phyloP scores from a whole-genome alignment of 2,329 filamentous ascomycete genomes.

The Aspergillus awamori region DNA sequence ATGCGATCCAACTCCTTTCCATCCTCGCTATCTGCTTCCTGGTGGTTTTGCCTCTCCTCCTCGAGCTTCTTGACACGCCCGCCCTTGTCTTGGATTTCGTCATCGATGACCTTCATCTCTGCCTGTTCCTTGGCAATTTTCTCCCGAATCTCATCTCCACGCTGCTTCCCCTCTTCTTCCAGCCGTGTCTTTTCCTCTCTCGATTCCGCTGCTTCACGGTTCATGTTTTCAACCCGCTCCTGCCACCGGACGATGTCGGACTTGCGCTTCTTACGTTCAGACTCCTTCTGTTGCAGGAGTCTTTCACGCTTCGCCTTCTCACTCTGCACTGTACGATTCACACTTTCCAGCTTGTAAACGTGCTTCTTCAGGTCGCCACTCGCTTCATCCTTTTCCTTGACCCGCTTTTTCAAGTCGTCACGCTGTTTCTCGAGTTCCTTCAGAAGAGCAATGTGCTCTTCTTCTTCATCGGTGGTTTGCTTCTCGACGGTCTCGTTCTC shows the following conservation, averaged over 20 bases:
- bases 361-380: conserved; percentile 82
- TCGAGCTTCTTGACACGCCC: conserved; percentile 64
- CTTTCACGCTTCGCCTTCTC: conserved; percentile 77
- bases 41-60: conserved; percentile 57
- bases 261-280: conserved; percentile 62
- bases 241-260: conserved; percentile 63
- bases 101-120: conserved; percentile 61
- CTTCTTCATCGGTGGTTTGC: conserved; percentile 68
- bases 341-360: conserved; percentile 75
- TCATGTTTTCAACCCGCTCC: conserved; percentile 56
- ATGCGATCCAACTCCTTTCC: conserved; percentile 54
- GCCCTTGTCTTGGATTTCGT: conserved; percentile 63
- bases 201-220: conserved; percentile 50
- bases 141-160: conserved; percentile 45
- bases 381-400: conserved; percentile 89
- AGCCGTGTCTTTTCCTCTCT: conserved; percentile 47
- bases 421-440: conserved; percentile 74
- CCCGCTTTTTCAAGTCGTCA: conserved; percentile 72
- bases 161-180: conserved; percentile 43
- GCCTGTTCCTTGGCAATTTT: conserved; percentile 51
- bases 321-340: conserved; percentile 79
- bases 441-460: conserved; percentile 67
- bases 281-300: conserved; percentile 61
- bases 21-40: conserved; percentile 53
- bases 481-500: conserved; percentile 80